A percentile compares a stretch with the other conserved stretches of the same genome.
These are phyloP conservation scores for Torulaspora globosa DNA, from an alignment of 1,139 yeast species.

Conservation along the genomic window DNA sequence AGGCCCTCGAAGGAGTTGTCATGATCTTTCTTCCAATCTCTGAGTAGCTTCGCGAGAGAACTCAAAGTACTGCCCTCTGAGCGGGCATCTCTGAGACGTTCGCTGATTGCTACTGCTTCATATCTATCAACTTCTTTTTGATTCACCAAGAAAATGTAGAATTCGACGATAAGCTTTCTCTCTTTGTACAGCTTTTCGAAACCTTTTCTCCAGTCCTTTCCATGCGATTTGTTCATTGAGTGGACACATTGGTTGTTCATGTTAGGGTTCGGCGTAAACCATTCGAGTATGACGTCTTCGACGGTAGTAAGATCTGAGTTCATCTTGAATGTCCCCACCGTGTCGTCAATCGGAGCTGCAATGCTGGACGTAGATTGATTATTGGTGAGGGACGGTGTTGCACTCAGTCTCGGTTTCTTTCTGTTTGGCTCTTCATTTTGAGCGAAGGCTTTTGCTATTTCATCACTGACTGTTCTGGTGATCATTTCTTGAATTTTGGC, in stretches of 20 bases:
- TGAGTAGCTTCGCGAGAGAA: slow-evolving; percentile 22
- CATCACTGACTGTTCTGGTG: slow-evolving; percentile 15
- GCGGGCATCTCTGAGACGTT: slow-evolving; percentile 14
- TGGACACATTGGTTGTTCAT: slow-evolving; percentile 31
- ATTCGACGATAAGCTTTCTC: slow-evolving; percentile 33
- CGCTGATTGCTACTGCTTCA: slow-evolving; percentile 31
- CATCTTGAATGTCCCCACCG: slow-evolving; percentile 16
- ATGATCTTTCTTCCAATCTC: slow-evolving; percentile 27
- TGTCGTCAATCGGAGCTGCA: background rate
- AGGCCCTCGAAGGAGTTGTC: slow-evolving; percentile 24
- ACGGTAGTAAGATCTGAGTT: slow-evolving; percentile 21
- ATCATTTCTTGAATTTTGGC: slow-evolving; percentile 18
- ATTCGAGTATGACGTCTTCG: slow-evolving; percentile 32
- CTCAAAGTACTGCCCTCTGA: slow-evolving; percentile 11
- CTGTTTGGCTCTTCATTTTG: slow-evolving; percentile 4
- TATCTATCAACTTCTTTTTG: slow-evolving; percentile 22
- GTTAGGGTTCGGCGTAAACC: slow-evolving; percentile 36
- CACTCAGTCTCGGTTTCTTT: slow-evolving; percentile 10
- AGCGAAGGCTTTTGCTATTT: slow-evolving; percentile 8
- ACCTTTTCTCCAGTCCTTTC: slow-evolving; percentile 30
- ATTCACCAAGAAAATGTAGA: slow-evolving; percentile 32
- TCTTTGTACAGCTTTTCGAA: slow-evolving; percentile 27
- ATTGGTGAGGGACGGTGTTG: slow-evolving; percentile 8
- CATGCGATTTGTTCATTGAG: slow-evolving; percentile 32
- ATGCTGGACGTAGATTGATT: slow-evolving; percentile 7